Conservation (phyloP, 2,329 filamentous ascomycete species). For the Keithomyces neogunnii region DNA sequence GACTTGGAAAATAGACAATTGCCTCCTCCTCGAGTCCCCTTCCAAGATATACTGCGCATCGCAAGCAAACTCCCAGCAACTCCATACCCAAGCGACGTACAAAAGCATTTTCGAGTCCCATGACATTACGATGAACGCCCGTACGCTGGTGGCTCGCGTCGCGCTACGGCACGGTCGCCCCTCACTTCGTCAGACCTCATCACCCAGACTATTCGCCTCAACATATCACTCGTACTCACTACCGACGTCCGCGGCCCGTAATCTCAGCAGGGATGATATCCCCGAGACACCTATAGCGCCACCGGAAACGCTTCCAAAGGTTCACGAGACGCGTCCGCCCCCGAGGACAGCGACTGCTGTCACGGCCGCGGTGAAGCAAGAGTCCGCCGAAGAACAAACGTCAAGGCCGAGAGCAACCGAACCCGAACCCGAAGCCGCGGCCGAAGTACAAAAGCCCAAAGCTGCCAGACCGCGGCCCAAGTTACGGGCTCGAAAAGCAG, state of each 20-base stretch:
- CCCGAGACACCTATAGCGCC: conserved; percentile 39
- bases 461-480: conserved; percentile 29
- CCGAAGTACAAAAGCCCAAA: conserved; percentile 56
- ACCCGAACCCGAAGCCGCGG: conserved; percentile 20
- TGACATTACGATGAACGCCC: conserved; percentile 33
- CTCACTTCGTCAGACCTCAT: conserved; percentile 33
- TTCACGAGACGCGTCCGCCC: conserved; percentile 45
- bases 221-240: conserved; percentile 47
- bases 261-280: conserved; percentile 33
- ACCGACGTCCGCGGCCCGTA: conserved; percentile 31
- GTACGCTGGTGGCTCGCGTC: conserved; percentile 30
- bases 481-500: conserved; percentile 68
- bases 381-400: conserved; percentile 1
- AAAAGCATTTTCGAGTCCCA: conserved; percentile 7
- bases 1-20: conserved; percentile 1
- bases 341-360: conserved; percentile 11
- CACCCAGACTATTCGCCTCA: conserved; percentile 19
- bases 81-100: background rate
- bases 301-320: conserved; percentile 35
- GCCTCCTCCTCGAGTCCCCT: background rate
- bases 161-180: conserved; percentile 31
- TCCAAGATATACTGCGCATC: no score
- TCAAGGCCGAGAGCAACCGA: conserved; percentile 37
- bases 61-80: background rate
- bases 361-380: conserved; percentile 12